Percentiles rank a stretch among this genome's conserved stretches.
Evolutionary conservation across 83 land plant genomes (phyloP).

Genomic region (Diphasiastrum complanatum): DNA sequence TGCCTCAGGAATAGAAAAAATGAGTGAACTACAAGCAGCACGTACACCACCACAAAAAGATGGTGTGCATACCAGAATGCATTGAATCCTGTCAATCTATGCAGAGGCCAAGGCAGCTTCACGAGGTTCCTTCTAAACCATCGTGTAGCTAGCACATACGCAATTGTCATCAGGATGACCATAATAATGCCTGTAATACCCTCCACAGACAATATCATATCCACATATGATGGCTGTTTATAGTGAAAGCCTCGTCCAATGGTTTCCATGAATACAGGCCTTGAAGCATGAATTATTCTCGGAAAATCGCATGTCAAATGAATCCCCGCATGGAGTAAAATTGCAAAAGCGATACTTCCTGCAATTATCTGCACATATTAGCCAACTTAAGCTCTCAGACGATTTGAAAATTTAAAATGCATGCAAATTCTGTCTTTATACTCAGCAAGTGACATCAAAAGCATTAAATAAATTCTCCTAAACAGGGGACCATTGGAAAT

Average conservation of each 20-base stretch:
- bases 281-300: slow-evolving; percentile 30
- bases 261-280: slow-evolving; percentile 32
- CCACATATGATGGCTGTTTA: slow-evolving; percentile 52
- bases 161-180: slow-evolving; percentile 72
- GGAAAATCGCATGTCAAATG: slow-evolving; percentile 87
- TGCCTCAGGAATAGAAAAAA: slow-evolving; percentile 54
- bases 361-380: slow-evolving; percentile 57
- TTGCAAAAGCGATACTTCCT: slow-evolving; percentile 46
- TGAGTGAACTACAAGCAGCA: slow-evolving; percentile 63
- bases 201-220: slow-evolving; percentile 40
- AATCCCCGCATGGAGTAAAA: slow-evolving; percentile 56
- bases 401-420: not conserved
- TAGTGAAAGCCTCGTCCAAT: slow-evolving; percentile 43
- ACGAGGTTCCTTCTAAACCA: slow-evolving; percentile 54
- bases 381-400: not conserved
- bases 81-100: slow-evolving; percentile 85
- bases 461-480: no score
- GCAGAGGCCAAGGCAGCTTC: slow-evolving; percentile 72
- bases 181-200: slow-evolving; percentile 69
- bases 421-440: no score
- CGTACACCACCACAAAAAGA: slow-evolving; percentile 64
- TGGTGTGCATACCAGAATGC: slow-evolving; percentile 99
- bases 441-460: no score
- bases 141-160: slow-evolving; percentile 64
- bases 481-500: no score